Evolutionary conservation across 768 basidiomycete genomes (phyloP).

Genomic region (Tylopilus rubrobrunneus): DNA sequence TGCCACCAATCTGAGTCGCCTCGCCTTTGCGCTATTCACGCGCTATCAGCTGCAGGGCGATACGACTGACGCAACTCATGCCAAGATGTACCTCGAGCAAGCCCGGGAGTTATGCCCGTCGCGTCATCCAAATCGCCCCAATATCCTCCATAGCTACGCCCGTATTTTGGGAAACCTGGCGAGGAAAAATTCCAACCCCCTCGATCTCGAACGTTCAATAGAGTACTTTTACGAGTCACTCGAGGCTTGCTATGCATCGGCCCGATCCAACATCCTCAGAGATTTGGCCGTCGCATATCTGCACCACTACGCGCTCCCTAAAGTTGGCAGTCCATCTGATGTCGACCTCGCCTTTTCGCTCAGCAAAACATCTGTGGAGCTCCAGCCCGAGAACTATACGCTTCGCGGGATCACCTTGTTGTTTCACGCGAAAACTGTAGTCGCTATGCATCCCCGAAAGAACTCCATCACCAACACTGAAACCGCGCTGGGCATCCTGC

Average conservation of each 20-base stretch:
- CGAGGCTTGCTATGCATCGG: slow-evolving; percentile 5
- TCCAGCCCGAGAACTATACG: slow-evolving; percentile 15
- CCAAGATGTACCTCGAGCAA: slow-evolving; percentile 11
- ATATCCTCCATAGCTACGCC: slow-evolving; percentile 13
- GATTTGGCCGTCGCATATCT: slow-evolving; percentile 9
- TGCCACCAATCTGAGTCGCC: slow-evolving; percentile 4
- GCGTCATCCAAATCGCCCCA: not conserved
- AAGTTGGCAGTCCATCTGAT: slow-evolving; percentile 10
- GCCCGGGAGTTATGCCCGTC: slow-evolving; percentile 12
- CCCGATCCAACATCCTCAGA: slow-evolving; percentile 6
- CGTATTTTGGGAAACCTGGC: slow-evolving; percentile 13
- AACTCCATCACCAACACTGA: slow-evolving; percentile 12
- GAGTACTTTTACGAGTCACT: slow-evolving; percentile 19
- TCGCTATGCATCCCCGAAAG: slow-evolving; percentile 5
- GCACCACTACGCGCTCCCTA: not conserved
- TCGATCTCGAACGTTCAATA: slow-evolving; percentile 16
- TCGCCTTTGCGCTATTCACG: slow-evolving; percentile 16
- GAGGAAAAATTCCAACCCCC: not conserved
- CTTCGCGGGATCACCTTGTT: slow-evolving; percentile 11
- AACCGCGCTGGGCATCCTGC: slow-evolving; percentile 16
- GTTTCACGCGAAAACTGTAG: slow-evolving; percentile 20
- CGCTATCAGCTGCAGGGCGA: slow-evolving; percentile 21
- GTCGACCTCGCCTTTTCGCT: slow-evolving; percentile 20
- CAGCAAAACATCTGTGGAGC: slow-evolving; percentile 7
- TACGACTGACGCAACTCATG: slow-evolving; percentile 15